Percentiles rank a stretch among this genome's conserved stretches.
These are phyloP conservation scores for Halophytophthora polymorphica DNA, from an alignment of 352 stramenopile genomes.

Conservation along the genomic window DNA sequence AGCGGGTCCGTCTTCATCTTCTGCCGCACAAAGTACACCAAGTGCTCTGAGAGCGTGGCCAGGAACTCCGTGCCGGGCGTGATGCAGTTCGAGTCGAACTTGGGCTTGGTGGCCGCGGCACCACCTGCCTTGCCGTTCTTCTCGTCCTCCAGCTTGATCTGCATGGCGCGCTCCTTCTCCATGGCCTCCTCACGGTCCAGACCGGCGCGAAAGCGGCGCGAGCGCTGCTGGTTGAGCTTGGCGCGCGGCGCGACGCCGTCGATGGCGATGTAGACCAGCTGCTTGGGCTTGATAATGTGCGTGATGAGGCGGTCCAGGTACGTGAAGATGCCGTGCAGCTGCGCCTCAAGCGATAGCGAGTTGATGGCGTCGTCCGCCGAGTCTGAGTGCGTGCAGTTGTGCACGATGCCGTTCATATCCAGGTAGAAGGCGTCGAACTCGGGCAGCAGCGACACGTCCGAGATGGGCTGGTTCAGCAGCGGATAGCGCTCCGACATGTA, in stretches of 20 bases:
- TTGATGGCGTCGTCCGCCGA: conserved; percentile 88
- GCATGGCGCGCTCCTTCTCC: conserved; percentile 62
- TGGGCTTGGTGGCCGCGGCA: conserved; percentile 32
- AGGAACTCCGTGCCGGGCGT: conserved; percentile 99
- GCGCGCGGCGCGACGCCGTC: conserved; percentile 98
- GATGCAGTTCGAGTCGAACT: conserved; percentile 99
- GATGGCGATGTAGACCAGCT: conserved; percentile 98
- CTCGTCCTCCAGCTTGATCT: conserved; percentile 75
- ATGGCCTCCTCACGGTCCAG: conserved; percentile 72
- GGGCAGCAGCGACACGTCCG: conserved; percentile 95
- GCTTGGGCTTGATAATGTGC: conserved; percentile 95
- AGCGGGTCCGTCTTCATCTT: conserved; percentile 96
- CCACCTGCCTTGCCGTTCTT: conserved; percentile 49
- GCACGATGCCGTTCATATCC: conserved; percentile 99
- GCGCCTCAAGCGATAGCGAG: conserved; percentile 90
- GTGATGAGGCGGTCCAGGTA: conserved; percentile 96
- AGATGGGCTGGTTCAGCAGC: conserved; percentile 98
- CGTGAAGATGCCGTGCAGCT: conserved; percentile 91
- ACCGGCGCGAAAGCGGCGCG: conserved; percentile 90
- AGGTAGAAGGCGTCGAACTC: conserved; percentile 99
- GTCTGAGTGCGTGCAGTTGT: conserved; percentile 98
- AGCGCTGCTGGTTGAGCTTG: conserved; percentile 99
- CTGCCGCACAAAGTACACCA: conserved; percentile 92
- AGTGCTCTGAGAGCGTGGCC: conserved; percentile 88
- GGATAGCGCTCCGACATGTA: conserved; percentile 96